Percentiles rank a stretch among this genome's conserved stretches.
Evolutionary conservation across 208 protist genomes (phyloP).

Genomic region (Tritrichomonas foetus): DNA sequence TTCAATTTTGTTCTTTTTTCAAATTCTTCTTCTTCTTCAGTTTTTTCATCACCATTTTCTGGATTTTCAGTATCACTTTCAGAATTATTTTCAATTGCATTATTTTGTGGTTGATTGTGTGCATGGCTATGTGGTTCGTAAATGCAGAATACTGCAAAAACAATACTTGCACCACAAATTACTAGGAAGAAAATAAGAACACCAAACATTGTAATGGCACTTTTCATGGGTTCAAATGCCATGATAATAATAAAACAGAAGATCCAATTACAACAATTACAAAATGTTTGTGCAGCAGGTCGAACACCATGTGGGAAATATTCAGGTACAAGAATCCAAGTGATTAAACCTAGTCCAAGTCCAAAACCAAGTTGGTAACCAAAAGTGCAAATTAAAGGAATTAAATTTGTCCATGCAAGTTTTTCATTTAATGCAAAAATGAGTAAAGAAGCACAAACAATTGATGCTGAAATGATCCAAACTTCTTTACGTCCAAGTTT

Average conservation of each 20-base stretch:
- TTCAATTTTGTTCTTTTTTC: too few species aligned
- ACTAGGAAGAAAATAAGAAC: too few species aligned
- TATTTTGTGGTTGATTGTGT: too few species aligned
- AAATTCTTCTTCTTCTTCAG: too few species aligned
- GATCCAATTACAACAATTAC: constrained; percentile 7
- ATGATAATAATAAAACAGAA: constrained; percentile 29
- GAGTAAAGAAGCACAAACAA: neutral
- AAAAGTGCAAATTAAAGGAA: neutral
- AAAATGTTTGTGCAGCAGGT: neutral
- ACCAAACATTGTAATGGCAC: too few species aligned
- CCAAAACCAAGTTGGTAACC: neutral
- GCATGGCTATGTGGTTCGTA: too few species aligned
- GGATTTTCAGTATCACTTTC: too few species aligned
- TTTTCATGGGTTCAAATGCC: too few species aligned
- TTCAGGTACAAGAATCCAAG: constrained; percentile 41
- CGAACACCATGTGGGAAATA: neutral
- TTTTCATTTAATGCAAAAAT: neutral
- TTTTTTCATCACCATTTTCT: too few species aligned
- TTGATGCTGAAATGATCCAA: neutral
- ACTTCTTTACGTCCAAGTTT: neutral
- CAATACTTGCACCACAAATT: too few species aligned
- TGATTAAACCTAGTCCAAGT: constrained; percentile 22
- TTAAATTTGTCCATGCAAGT: neutral
- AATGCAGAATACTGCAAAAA: too few species aligned
- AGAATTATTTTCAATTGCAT: too few species aligned